Percentiles rank a stretch among this genome's conserved stretches.
Evolutionary conservation across 768 basidiomycete species (phyloP).

Genomic region (Dioszegia aurantiaca): DNA sequence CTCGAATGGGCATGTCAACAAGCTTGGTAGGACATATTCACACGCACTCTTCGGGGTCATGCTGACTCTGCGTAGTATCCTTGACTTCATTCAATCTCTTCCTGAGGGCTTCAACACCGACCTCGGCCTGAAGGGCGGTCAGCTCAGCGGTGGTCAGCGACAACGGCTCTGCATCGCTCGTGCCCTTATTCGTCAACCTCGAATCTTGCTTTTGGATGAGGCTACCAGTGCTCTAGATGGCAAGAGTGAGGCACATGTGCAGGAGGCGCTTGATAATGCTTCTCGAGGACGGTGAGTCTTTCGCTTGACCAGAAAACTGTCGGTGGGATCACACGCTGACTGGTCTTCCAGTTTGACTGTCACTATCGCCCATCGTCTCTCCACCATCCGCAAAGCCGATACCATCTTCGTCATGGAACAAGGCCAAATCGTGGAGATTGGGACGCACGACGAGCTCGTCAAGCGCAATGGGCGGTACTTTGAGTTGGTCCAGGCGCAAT

Average conservation of each 20-base stretch:
- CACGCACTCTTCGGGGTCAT: background rate
- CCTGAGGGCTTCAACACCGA: slow-evolving; percentile 42
- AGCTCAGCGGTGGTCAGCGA: slow-evolving; percentile 46
- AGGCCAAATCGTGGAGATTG: slow-evolving; percentile 42
- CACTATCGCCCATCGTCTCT: slow-evolving; percentile 48
- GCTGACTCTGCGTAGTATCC: slow-evolving; percentile 23
- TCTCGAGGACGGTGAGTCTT: slow-evolving; percentile 11
- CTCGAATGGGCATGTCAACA: slow-evolving; percentile 30
- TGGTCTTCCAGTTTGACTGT: slow-evolving; percentile 34
- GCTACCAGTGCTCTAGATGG: slow-evolving; percentile 47
- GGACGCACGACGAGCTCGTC: slow-evolving; percentile 46
- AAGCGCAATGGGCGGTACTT: slow-evolving; percentile 38
- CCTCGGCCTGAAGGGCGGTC: slow-evolving; percentile 47
- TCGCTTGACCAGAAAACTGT: background rate
- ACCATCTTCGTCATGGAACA: slow-evolving; percentile 48
- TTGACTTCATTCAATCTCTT: slow-evolving; percentile 34
- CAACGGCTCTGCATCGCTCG: slow-evolving; percentile 51
- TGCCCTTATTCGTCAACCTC: slow-evolving; percentile 44
- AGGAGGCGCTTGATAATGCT: slow-evolving; percentile 45
- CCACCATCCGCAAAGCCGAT: slow-evolving; percentile 42
- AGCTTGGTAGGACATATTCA: slow-evolving; percentile 27
- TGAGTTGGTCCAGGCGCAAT: slow-evolving; percentile 38
- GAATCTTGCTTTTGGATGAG: slow-evolving; percentile 48
- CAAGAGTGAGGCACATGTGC: slow-evolving; percentile 40
- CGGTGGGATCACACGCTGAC: background rate